Evolutionary conservation across 1,139 yeast genomes (phyloP), one percentile per base, ranked within the genome.

Genomic region (Suhomyces terraborum): DNA sequence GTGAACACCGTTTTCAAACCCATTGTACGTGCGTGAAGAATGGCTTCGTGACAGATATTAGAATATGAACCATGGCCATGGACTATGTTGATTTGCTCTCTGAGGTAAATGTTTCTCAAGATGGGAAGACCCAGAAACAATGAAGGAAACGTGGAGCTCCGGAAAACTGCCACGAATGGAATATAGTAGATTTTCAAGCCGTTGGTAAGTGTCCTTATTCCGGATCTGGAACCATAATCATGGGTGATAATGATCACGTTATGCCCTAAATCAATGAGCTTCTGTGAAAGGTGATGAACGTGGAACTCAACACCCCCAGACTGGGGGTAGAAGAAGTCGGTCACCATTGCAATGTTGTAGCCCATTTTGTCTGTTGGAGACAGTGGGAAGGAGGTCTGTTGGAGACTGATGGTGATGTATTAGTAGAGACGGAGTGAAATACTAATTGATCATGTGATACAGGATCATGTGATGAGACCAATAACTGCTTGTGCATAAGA

Each of bases 241-340:
- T 93, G 98, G 8, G 98, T 89, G 27, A 93, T 77, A 28, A 94
- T 80, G 3, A 91, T 69, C n/a, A 94, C 98, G 3, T 89, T 82
- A 59, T 94, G 98, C 5, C 98, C 98, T 37, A 84, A 66, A 23
- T 80, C 81, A 14, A 89, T 85, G 45, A 93, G 77, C 56, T 85
- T 82, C 62, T 88, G 95, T 0, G 82, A 69, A 29, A 73, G 54
- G 60, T 93, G 98, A 62, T 88, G 89, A 18, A 93, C 88, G 59
- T 94, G 98, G 48, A 93, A 81, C 61, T 94, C 99, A 3, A 94
- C 94, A 7, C 99, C 99, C 2, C 99, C 99, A 0, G 97, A 85
- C 60, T 94, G 98, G 14, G 99, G 99, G 64, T 86, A 94, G 79
- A 93, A 94, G 72, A 89, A 94, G 65, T 94, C 99, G 31, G 96